Evolutionary conservation across 805 yeast genomes (phyloP), one percentile per base, ranked within the genome.

Genomic region (Deakozyma indianensis): DNA sequence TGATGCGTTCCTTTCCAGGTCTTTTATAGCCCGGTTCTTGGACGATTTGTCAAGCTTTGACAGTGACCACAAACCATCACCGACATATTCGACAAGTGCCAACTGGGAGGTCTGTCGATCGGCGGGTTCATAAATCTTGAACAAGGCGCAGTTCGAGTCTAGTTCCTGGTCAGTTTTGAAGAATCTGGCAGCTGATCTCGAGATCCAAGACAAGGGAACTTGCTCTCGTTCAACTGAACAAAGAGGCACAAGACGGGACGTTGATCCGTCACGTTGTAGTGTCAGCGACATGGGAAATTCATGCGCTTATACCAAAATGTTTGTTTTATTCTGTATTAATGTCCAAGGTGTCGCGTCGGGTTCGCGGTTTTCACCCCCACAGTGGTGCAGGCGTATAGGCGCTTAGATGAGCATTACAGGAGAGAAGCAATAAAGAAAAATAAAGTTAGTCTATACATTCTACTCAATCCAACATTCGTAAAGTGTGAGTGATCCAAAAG

Each of bases 401-500:
- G n/a, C n/a, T n/a, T n/a, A n/a, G n/a, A n/a, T n/a, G n/a, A n/a
- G n/a, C n/a, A n/a, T n/a, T n/a, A n/a, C n/a, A n/a, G n/a, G n/a
- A n/a, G n/a, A n/a, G n/a, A n/a, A n/a, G n/a, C n/a, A n/a, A n/a
- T n/a, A n/a, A n/a, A n/a, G n/a, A n/a, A n/a, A n/a, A n/a, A n/a
- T n/a, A n/a, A n/a, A n/a, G n/a, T n/a, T n/a, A n/a, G n/a, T n/a
- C n/a, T n/a, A n/a, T n/a, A n/a, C n/a, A n/a, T n/a, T n/a, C 38
- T 32, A 32, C 38, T 32, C 38, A n/a, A 11, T 5, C 38, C 38
- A 32, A 20, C 38, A 32, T 20, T 32, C 38, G 18, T n/a, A 32
- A 14, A 32, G 18, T 4, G 38, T 32, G 38, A 32, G 38, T 4
- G 78, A 63, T 14, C 84, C 83, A 52, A 76, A 79, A 1, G 57